Conservation (phyloP, 116 monocot species). For the Zostera marina region DNA sequence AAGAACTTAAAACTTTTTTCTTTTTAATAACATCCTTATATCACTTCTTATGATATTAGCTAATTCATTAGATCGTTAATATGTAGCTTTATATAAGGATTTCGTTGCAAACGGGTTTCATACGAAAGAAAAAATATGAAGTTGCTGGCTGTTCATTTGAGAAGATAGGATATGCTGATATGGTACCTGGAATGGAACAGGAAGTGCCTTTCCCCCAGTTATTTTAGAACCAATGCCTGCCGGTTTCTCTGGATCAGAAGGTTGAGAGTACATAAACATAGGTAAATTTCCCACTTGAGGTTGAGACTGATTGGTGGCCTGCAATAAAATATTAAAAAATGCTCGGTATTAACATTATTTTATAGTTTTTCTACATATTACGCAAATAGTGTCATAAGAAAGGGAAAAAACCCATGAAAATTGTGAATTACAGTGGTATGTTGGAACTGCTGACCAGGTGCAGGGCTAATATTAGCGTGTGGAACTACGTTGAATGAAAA, state of each 20-base stretch:
- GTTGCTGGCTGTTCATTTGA: conserved; percentile 25
- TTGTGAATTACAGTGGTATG: conserved; percentile 81
- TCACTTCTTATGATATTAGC: too few species aligned
- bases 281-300: conserved; percentile 19
- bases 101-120: conserved; percentile 15
- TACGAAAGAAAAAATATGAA: conserved; percentile 29
- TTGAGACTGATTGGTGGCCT: conserved; percentile 31
- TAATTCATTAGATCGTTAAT: too few species aligned
- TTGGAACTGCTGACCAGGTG: conserved; percentile 91
- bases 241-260: conserved; percentile 42
- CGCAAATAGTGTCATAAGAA: neutral
- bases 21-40: neutral
- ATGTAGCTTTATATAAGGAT: conserved; percentile 11
- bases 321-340: conserved; percentile 2
- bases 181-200: conserved; percentile 15
- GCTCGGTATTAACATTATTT: neutral
- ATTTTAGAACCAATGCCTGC: conserved; percentile 14
- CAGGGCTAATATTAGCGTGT: conserved; percentile 30
- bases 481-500: conserved; percentile 70
- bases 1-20: too few species aligned
- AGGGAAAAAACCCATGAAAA: conserved; percentile 19
- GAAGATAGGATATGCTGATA: conserved; percentile 10
- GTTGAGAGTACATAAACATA: conserved; percentile 30
- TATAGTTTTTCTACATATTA: neutral
- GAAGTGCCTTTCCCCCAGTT: conserved; percentile 23